Evolutionary conservation across 805 yeast species (phyloP), one percentile per base, ranked within the genome.

Genomic region (Tetrapisispora nanseiensis): DNA sequence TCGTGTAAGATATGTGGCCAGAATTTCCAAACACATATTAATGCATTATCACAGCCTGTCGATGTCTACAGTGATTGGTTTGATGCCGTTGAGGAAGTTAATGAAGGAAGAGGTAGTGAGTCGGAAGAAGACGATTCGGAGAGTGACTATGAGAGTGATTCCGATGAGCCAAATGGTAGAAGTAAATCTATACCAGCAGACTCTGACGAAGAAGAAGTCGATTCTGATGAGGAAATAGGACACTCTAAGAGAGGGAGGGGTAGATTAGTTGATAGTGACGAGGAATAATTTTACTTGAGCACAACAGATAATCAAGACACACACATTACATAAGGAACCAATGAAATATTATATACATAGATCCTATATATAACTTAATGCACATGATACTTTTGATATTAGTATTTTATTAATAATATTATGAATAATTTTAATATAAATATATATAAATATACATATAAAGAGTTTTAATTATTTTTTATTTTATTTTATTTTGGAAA

Each of bases 51-150:
- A 13, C 95, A 85, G 44, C 95, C 98, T 0, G 87, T 90, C 33
- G 98, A 90, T 65, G 83, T 90, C 13, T 90, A 90, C 59, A 82
- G 95, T 38, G 97, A 90, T 61, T 90, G 98, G 98, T 86, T 86
- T 41, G 98, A 90, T 68, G 97, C 97, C 40, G 92, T 90, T 0
- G 85, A 82, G 50, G 86, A 81, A 36, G 74, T 68, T 18, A 68
- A 69, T 46, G 62, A 62, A 35, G 66, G 65, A 9, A 59, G 57
- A 29, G 59, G 53, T 20, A 62, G 65, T 41, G 65, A 56, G 11
- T 52, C 51, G 6, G 64, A 56, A 22, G 67, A 56, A 26, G 59
- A 50, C 8, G 57, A 50, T 30, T 56, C 56, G 13, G 57, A 51
- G 20, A 58, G 57, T 42, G 68, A 57, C 37, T 65, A 60, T 36